phyloP scores from a whole-genome alignment of 1,139 yeast species.

The Scheffersomyces illinoinensis region DNA sequence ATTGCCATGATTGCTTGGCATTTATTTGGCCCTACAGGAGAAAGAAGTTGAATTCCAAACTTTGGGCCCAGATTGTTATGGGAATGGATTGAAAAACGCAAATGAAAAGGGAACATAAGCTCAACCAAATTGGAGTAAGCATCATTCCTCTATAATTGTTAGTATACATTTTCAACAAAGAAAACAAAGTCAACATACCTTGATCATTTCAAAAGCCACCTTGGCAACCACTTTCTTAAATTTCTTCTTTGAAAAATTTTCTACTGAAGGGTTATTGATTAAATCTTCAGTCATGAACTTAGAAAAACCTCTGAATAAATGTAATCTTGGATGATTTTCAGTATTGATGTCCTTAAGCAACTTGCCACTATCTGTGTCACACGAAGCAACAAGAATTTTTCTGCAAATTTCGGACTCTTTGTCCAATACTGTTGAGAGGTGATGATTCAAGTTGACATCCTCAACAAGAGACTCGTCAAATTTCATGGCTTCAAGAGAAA shows the following conservation, averaged over 20 bases:
- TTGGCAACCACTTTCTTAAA: constrained; percentile 52
- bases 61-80: constrained; percentile 60
- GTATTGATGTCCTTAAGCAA: constrained; percentile 37
- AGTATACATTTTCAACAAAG: constrained; percentile 6
- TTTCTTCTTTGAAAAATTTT: constrained; percentile 43
- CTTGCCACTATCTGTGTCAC: constrained; percentile 43
- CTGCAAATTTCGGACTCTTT: constrained; percentile 38
- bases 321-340: constrained; percentile 51
- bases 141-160: constrained; percentile 45
- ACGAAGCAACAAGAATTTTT: constrained; percentile 35
- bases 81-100: constrained; percentile 62
- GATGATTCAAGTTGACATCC: constrained; percentile 28
- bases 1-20: constrained; percentile 40
- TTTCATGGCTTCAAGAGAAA: constrained; percentile 21
- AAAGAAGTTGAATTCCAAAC: constrained; percentile 53
- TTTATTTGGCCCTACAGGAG: constrained; percentile 24
- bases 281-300: constrained; percentile 63
- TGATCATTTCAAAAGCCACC: constrained; percentile 65
- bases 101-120: constrained; percentile 56
- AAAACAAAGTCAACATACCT: constrained; percentile 15
- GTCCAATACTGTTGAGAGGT: constrained; percentile 36
- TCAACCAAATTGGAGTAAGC: constrained; percentile 66
- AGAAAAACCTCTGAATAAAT: constrained; percentile 56
- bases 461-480: constrained; percentile 19
- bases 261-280: constrained; percentile 38